Conservation (phyloP, 495 filamentous ascomycete species). For the Podospora fimiseda region DNA sequence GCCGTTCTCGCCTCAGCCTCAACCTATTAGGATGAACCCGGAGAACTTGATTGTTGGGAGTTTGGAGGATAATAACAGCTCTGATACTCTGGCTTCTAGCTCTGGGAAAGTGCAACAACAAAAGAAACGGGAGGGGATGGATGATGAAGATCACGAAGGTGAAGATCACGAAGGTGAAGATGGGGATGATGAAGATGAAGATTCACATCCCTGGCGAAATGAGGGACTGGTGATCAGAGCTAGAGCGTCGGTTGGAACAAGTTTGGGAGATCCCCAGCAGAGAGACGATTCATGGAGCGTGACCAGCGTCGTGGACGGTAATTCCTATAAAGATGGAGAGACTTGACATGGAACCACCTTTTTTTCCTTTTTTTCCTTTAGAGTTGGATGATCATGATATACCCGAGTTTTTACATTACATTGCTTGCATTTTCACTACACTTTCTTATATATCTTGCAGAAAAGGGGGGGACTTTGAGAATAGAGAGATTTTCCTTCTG, state of each 20-base stretch:
- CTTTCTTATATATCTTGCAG: too few species aligned
- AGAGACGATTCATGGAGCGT: conserved; percentile 18
- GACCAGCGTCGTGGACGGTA: background rate
- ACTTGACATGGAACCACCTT: background rate
- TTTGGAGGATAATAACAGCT: conserved; percentile 9
- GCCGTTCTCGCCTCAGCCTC: conserved; percentile 50
- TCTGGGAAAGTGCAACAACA: background rate
- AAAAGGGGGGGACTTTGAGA: too few species aligned
- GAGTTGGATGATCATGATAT: conserved; percentile 3
- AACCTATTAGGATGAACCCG: conserved; percentile 32
- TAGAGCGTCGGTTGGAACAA: conserved; percentile 9
- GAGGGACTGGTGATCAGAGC: conserved; percentile 19
- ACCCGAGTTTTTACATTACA: background rate
- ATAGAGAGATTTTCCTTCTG: too few species aligned
- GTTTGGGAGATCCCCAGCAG: conserved; percentile 9
- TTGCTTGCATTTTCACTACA: background rate
- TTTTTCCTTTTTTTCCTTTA: background rate
- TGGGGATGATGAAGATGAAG: conserved; percentile 16
- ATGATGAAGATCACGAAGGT: background rate
- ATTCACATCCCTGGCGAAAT: conserved; percentile 27
- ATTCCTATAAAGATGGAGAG: conserved; percentile 5
- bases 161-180: conserved; percentile 21
- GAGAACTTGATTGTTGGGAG: conserved; percentile 28
- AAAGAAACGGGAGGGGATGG: too few species aligned
- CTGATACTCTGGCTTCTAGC: conserved; percentile 1